Conservation (phyloP, 1,284 basidiomycete genomes). For the Cystobasidium pallidum region DNA sequence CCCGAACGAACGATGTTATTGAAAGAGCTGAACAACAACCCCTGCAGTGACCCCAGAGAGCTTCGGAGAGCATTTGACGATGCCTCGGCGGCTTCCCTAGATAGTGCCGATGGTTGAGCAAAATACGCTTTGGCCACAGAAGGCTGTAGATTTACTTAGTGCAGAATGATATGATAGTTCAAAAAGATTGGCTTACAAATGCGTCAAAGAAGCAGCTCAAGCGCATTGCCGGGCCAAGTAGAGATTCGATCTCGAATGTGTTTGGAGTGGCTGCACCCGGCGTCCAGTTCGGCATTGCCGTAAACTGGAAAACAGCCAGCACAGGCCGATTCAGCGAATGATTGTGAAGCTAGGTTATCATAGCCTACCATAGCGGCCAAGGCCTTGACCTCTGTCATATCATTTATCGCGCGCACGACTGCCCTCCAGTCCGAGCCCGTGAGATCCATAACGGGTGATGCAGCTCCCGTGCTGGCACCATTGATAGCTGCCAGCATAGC, state of each 20-base stretch:
- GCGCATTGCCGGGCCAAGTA: conserved; percentile 80
- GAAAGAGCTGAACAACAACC: conserved; percentile 83
- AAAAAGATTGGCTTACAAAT: conserved; percentile 66
- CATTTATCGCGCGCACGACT: conserved; percentile 77
- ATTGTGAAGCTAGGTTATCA: too few relatives aligned
- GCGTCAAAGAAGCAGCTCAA: conserved; percentile 81
- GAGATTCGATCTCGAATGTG: conserved; percentile 63
- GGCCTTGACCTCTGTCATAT: conserved; percentile 76
- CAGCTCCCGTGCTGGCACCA: neutral
- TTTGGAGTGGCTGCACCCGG: conserved; percentile 55
- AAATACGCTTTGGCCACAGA: conserved; percentile 77
- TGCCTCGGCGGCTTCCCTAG: conserved; percentile 75
- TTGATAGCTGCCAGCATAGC: conserved; percentile 22
- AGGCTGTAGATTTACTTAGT: conserved; percentile 63
- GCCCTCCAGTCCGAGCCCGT: conserved; percentile 72
- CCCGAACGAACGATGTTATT: conserved; percentile 84
- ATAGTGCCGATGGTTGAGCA: conserved; percentile 75
- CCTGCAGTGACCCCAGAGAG: conserved; percentile 62
- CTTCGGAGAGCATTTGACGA: conserved; percentile 79
- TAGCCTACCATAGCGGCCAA: conserved; percentile 70
- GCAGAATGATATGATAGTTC: conserved; percentile 10
- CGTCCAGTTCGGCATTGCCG: conserved; percentile 57
- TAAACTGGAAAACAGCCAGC: conserved; percentile 51
- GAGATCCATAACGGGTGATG: conserved; percentile 47
- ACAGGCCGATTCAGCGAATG: too few relatives aligned